phyloP scores from a whole-genome alignment of 2,329 filamentous ascomycete genomes.

The Alternaria consortialis region DNA sequence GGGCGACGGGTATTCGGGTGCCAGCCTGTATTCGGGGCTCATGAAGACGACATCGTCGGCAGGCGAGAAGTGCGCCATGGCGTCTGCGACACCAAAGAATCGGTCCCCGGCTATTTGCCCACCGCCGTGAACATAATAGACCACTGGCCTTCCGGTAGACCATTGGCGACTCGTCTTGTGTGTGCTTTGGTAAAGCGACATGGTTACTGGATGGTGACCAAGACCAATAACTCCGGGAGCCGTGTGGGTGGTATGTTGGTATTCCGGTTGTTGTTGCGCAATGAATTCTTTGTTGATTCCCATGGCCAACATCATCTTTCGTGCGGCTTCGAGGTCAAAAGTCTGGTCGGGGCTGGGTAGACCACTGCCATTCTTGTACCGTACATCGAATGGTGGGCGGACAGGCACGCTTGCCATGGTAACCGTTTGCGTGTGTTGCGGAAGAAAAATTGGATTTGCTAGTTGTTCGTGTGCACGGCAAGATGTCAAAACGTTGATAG shows the following conservation, averaged over 20 bases:
- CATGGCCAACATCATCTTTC: neutral
- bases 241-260: neutral
- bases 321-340: neutral
- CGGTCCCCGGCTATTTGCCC: conserved; percentile 49
- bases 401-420: neutral
- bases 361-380: neutral
- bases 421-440: too few species aligned
- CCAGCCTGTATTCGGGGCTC: conserved; percentile 54
- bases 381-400: neutral
- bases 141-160: neutral
- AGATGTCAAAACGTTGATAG: too few species aligned
- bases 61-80: conserved; percentile 34
- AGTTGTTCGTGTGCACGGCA: too few species aligned
- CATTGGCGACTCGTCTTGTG: too few species aligned
- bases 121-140: conserved; percentile 53
- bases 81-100: conserved; percentile 35
- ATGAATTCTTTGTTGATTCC: neutral
- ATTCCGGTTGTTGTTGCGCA: neutral
- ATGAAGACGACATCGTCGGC: conserved; percentile 17
- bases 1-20: conserved; percentile 55
- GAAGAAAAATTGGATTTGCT: too few species aligned
- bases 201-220: too few species aligned
- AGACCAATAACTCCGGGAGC: too few species aligned
- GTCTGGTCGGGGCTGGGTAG: neutral
- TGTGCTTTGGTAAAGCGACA: too few species aligned